A percentile compares a stretch with the other conserved stretches of the same genome.
Evolutionary conservation across 2,329 filamentous ascomycete species (phyloP).

Genomic region (Sporothrix schenckii): DNA sequence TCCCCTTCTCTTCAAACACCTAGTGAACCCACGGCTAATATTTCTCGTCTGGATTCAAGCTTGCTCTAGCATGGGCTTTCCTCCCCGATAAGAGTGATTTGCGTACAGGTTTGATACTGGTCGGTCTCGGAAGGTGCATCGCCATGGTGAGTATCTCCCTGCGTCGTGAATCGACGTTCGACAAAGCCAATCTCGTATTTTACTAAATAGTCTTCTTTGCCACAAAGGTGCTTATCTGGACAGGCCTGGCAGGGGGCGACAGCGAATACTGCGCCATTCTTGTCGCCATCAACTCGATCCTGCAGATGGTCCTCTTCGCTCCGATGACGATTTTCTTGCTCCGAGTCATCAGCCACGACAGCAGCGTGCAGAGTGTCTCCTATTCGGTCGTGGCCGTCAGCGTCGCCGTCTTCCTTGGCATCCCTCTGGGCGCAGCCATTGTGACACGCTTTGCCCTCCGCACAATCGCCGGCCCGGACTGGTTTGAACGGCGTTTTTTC

Average conservation of each 20-base stretch:
- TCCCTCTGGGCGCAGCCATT: conserved; percentile 78
- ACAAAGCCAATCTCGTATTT: background rate
- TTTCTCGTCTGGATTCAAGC: conserved; percentile 45
- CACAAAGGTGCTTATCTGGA: conserved; percentile 65
- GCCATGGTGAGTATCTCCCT: conserved; percentile 66
- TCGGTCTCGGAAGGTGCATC: conserved; percentile 82
- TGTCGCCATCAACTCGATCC: conserved; percentile 74
- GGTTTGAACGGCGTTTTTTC: conserved; percentile 71
- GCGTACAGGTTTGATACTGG: conserved; percentile 72
- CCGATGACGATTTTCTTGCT: conserved; percentile 72
- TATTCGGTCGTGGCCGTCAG: conserved; percentile 75
- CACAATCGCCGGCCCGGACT: conserved; percentile 55
- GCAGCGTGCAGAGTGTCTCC: conserved; percentile 44
- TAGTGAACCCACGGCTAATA: no score
- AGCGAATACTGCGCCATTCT: conserved; percentile 80
- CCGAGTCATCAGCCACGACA: conserved; percentile 62
- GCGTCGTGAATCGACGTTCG: no score
- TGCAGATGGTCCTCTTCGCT: conserved; percentile 74
- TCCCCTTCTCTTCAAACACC: background rate
- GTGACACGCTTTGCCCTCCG: conserved; percentile 69
- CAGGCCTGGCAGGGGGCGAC: conserved; percentile 68
- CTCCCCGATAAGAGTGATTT: conserved; percentile 61
- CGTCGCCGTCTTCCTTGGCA: conserved; percentile 82
- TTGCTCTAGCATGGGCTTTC: conserved; percentile 69
- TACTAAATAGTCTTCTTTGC: background rate